Evolutionary conservation across 2,329 filamentous ascomycete species (phyloP), one percentile per base, ranked within the genome.

Genomic region (Moelleriella libera): DNA sequence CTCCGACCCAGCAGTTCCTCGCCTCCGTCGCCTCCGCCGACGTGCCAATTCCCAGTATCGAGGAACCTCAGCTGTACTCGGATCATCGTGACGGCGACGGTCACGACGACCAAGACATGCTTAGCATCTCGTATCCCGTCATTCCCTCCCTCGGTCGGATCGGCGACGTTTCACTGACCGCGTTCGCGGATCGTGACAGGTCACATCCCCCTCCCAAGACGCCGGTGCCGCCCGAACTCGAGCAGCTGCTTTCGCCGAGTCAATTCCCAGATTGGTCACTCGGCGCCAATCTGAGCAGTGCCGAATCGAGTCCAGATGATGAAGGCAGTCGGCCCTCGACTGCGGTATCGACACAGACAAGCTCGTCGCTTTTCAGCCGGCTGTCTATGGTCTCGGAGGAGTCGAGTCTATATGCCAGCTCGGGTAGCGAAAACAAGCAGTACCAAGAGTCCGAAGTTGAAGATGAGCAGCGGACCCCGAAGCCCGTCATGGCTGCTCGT

Each of bases 11-110:
- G 56, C 76, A 82, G 45, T 83, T 83, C 56, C 70, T 83, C n/a
- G 78, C 77, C 3, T 82, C 78, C 4, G 79, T 83, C 49, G 78
- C 76, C 43, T 77, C 78, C 14, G 79, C 77, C 50, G 79, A 83
- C 57, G 66, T 80, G 4, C 76, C 78, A 29, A 73, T 83, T 46
- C 79, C 78, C 11, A 82, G 78, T 59, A 80, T 83, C 48, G 79
- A 83, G 60, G 68, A 75, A 51, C 71, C 75, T 45, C 66, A 69
- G 41, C 60, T 64, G 29, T 54, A n/a, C n/a, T n/a, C n/a, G n/a
- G n/a, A n/a, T n/a, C n/a, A n/a, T n/a, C n/a, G n/a, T n/a, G 32
- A 37, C 32, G 32, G 32, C 32, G 32, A 37, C 32, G 32, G 11
- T 11, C 7, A 63, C 40, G 68, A 73, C 54, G 66, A 68, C 48